Evolutionary conservation across 148 eudicot genomes (phyloP).

Genomic region (Heliosperma pusillum): DNA sequence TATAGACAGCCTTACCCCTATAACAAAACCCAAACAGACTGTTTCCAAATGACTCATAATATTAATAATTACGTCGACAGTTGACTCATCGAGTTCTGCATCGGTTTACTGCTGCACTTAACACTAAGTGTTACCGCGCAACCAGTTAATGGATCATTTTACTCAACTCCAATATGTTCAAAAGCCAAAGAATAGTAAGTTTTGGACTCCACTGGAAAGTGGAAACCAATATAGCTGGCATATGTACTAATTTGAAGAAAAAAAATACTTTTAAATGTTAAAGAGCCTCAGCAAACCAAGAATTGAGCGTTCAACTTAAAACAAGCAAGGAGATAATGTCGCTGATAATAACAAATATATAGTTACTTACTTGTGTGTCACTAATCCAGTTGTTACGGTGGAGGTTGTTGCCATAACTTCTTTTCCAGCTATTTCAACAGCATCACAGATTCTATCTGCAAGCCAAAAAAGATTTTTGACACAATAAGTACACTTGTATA

Average conservation of each 20-base stretch:
- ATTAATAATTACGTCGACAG: too few relatives aligned
- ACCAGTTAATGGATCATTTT: neutral
- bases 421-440: conserved; percentile 93
- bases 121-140: neutral
- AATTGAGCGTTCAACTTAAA: neutral
- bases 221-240: neutral
- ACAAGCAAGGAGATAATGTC: neutral
- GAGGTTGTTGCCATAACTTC: conserved; percentile 85
- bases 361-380: conserved; percentile 62
- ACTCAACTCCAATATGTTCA: neutral
- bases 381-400: conserved; percentile 84
- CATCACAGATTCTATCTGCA: conserved; percentile 84
- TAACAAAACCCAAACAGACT: too few relatives aligned
- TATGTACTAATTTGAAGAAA: neutral
- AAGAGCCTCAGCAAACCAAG: neutral
- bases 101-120: neutral
- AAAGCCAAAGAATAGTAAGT: neutral
- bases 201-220: neutral
- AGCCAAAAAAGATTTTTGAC: conserved; percentile 6
- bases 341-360: neutral
- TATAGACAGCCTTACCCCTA: neutral
- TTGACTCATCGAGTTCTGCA: neutral
- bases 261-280: neutral
- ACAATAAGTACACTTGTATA: neutral
- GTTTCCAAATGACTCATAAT: too few relatives aligned